Conservation (phyloP, 2,329 filamentous ascomycete species). For the Cladosporium sp. region DNA sequence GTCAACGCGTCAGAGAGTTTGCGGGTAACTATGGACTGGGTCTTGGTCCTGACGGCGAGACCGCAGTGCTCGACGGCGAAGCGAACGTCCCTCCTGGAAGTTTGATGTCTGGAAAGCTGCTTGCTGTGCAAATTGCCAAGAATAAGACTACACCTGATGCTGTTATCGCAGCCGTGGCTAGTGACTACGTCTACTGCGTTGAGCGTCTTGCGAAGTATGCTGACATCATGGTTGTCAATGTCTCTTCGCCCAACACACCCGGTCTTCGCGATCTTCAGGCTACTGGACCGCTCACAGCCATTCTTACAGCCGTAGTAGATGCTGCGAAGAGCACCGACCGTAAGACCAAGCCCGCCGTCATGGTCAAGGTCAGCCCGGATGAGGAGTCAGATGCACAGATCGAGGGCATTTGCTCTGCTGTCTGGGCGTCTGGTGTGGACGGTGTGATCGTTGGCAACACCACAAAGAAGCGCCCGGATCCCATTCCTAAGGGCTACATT, state of each 20-base stretch:
- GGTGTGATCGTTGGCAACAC: slow-evolving; percentile 97
- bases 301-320: slow-evolving; percentile 76
- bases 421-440: slow-evolving; percentile 80
- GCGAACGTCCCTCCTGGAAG: slow-evolving; percentile 78
- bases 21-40: slow-evolving; percentile 68
- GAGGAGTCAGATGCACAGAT: slow-evolving; percentile 84
- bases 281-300: slow-evolving; percentile 72
- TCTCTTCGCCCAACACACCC: slow-evolving; percentile 93
- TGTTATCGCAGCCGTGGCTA: slow-evolving; percentile 75
- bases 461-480: slow-evolving; percentile 72
- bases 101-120: slow-evolving; percentile 66
- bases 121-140: slow-evolving; percentile 93
- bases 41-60: slow-evolving; percentile 59
- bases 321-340: slow-evolving; percentile 68
- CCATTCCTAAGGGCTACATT: slow-evolving; percentile 63
- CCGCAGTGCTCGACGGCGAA: slow-evolving; percentile 70
- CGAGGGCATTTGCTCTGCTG: slow-evolving; percentile 79
- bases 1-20: slow-evolving; percentile 72
- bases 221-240: slow-evolving; percentile 96
- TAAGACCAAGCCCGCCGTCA: slow-evolving; percentile 72
- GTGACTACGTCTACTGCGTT: slow-evolving; percentile 85
- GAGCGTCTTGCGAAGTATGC: slow-evolving; percentile 78
- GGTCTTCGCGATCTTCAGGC: slow-evolving; percentile 84
- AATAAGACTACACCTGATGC: slow-evolving; percentile 87
- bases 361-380: slow-evolving; percentile 98